Conservation (phyloP, 345 rosid species). For the Ricinus communis region DNA sequence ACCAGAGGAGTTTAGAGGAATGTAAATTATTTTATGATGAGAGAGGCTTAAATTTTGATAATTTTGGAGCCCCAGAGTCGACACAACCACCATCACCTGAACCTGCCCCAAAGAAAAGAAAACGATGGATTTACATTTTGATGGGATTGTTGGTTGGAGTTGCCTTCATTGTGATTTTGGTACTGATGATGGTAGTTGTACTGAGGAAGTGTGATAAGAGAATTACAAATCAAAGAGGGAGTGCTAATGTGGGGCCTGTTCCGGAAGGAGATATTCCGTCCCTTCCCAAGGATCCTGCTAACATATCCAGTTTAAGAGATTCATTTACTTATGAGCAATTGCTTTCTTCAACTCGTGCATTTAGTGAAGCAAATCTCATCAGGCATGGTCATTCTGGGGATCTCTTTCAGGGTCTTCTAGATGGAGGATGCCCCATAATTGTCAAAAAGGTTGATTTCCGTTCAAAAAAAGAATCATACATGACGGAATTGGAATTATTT, state of each 20-base stretch:
- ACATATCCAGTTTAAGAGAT: conserved; percentile 6
- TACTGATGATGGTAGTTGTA: conserved; percentile 36
- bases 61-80: conserved; percentile 8
- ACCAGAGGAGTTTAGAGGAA: conserved; percentile 22
- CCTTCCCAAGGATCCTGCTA: conserved; percentile 19
- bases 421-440: conserved; percentile 23
- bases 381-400: conserved; percentile 38
- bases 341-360: conserved; percentile 13
- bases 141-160: conserved; percentile 28
- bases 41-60: conserved; percentile 22
- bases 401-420: conserved; percentile 23
- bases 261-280: conserved; percentile 44
- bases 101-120: conserved; percentile 9
- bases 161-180: conserved; percentile 34
- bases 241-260: conserved; percentile 54
- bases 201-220: conserved; percentile 33
- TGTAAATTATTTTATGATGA: conserved; percentile 23
- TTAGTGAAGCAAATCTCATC: conserved; percentile 27
- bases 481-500: conserved; percentile 26
- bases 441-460: conserved; percentile 20
- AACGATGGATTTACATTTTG: conserved; percentile 29
- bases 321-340: conserved; percentile 30
- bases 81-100: conserved; percentile 1
- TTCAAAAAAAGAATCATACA: conserved; percentile 13
- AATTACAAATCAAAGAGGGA: conserved; percentile 40